Evolutionary conservation across 768 basidiomycete species (phyloP), one percentile per base, ranked within the genome.

Genomic region (Crucibulum laeve): DNA sequence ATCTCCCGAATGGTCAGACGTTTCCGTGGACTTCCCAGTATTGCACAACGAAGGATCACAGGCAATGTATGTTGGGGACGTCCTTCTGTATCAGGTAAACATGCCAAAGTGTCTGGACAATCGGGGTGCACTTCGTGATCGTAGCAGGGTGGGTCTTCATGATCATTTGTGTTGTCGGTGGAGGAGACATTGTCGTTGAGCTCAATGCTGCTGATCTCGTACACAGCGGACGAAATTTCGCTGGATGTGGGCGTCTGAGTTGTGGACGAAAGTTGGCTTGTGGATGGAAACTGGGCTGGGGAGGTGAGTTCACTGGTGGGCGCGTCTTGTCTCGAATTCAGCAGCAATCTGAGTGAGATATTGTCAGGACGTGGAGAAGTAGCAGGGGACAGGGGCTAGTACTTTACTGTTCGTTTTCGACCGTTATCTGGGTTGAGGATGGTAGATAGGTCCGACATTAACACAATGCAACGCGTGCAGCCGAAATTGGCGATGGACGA

Each of bases 51-150:
- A 39, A 91, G 71, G 59, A 91, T 91, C 45, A 90, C 82, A 18
- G 88, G 88, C 34, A 91, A 77, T 8, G 88, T 90, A 53, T 91
- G 87, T 51, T 89, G 87, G 42, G 88, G 88, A 49, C 86, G 70
- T 34, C 80, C 85, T 47, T 80, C 76, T 25, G 87, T 87, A 58
- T 91, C 83, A 26, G 85, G 86, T 34, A 90, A 73, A 63, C 88
- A 90, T 26, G 74, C 75, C 17, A 91, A 72, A 39, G 81, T 81
- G 59, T 89, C 81, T 24, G 88, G 88, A 52, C 88, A 91, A 55
- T 86, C 76, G 17, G 78, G 79, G 56, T 91, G 88, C n/a, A 74
- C 60, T 50, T 70, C 70, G 58, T 87, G 84, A 43, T 73, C 70
- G 30, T 62, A 58, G 13, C 49, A 44, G 38, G 18, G 15, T 7